Percentiles rank a stretch among this genome's conserved stretches.
Evolutionary conservation across 2,329 filamentous ascomycete species (phyloP).

Genomic region (Thelonectria discophora): DNA sequence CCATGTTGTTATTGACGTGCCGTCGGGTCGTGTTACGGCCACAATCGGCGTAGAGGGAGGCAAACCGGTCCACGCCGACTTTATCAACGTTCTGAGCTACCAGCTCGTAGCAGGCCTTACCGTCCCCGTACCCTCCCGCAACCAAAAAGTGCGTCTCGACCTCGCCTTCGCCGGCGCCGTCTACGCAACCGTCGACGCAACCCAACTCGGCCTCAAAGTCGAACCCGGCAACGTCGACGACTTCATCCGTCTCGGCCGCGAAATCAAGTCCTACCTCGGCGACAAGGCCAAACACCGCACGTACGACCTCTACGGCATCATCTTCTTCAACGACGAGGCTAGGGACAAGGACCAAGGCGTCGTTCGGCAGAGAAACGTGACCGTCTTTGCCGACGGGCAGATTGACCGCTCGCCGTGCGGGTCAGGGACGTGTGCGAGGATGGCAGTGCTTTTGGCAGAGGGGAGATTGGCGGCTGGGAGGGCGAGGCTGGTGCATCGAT

Average conservation of each 20-base stretch:
- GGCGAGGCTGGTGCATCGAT: conserved; percentile 19
- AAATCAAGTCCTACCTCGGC: conserved; percentile 29
- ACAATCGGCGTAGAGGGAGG: conserved; percentile 1
- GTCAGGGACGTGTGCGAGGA: conserved; percentile 37
- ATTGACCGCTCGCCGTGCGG: conserved; percentile 41
- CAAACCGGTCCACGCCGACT: conserved; percentile 23
- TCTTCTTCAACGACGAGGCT: conserved; percentile 26
- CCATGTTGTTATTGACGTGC: conserved; percentile 33
- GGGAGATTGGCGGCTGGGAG: not conserved
- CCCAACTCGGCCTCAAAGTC: conserved; percentile 22
- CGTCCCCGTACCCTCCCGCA: conserved; percentile 1
- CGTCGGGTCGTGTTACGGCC: conserved; percentile 25
- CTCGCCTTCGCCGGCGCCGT: conserved; percentile 29
- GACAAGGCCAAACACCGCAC: conserved; percentile 8
- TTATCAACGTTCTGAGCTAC: conserved; percentile 33
- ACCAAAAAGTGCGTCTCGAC: not conserved
- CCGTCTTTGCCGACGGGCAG: conserved; percentile 41
- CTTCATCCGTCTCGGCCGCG: conserved; percentile 31
- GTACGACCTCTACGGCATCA: conserved; percentile 29
- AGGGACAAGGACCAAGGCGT: not conserved
- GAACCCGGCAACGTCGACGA: conserved; percentile 15
- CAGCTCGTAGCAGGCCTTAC: conserved; percentile 19
- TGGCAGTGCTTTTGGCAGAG: conserved; percentile 25
- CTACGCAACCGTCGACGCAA: conserved; percentile 25
- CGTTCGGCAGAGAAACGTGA: conserved; percentile 33